Percentiles rank a stretch among this genome's conserved stretches.
These are phyloP conservation scores for Capronia epimyces DNA, from an alignment of 2,329 filamentous ascomycete genomes.

Conservation along the genomic window DNA sequence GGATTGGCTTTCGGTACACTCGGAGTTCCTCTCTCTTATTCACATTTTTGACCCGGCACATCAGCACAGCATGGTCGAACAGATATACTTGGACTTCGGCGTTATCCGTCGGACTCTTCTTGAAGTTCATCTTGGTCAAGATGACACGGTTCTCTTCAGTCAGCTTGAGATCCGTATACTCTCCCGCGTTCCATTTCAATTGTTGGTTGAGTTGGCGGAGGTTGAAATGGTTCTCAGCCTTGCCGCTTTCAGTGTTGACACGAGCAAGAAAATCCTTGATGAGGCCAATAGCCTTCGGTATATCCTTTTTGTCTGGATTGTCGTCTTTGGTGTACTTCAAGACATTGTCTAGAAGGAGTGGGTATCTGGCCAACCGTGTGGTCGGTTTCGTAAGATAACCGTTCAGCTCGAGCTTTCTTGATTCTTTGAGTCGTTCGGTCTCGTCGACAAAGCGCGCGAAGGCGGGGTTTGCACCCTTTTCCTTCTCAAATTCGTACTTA, in stretches of 20 bases:
- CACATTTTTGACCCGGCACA: slow-evolving; percentile 83
- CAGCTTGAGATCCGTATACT: slow-evolving; percentile 87
- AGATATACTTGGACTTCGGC: slow-evolving; percentile 90
- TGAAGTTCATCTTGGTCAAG: slow-evolving; percentile 88
- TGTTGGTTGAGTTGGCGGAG: slow-evolving; percentile 85
- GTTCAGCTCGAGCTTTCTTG: slow-evolving; percentile 91
- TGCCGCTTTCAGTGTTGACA: slow-evolving; percentile 92
- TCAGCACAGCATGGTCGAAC: slow-evolving; percentile 89
- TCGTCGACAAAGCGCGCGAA: slow-evolving; percentile 94
- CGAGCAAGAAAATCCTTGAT: slow-evolving; percentile 82
- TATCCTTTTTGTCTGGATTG: slow-evolving; percentile 83
- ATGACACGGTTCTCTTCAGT: slow-evolving; percentile 90
- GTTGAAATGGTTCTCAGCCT: slow-evolving; percentile 96
- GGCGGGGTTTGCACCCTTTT: slow-evolving; percentile 75
- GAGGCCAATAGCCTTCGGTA: slow-evolving; percentile 78
- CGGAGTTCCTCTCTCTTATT: slow-evolving; percentile 94
- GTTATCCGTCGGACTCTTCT: slow-evolving; percentile 83
- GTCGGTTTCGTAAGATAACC: slow-evolving; percentile 97
- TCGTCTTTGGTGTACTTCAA: slow-evolving; percentile 85
- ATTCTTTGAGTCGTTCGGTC: slow-evolving; percentile 92
- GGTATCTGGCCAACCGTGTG: slow-evolving; percentile 88
- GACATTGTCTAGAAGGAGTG: slow-evolving; percentile 83
- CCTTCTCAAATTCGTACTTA: slow-evolving; percentile 97
- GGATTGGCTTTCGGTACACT: slow-evolving; percentile 92
- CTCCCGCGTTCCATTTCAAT: slow-evolving; percentile 81